These are phyloP conservation scores for Inga laurina DNA, from an alignment of 306 rosid genomes.

Conservation along the genomic window DNA sequence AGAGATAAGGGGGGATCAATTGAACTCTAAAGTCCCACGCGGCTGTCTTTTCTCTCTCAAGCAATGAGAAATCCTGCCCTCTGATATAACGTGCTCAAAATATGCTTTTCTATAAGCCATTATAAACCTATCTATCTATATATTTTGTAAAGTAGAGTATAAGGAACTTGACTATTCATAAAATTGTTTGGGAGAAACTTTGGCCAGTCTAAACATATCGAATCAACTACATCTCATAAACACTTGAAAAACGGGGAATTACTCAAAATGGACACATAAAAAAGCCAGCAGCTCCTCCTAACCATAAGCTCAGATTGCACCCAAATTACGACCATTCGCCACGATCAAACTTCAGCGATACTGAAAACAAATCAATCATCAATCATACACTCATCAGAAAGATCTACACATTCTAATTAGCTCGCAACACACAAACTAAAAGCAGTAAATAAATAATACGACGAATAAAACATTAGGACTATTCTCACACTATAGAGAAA, in stretches of 20 bases:
- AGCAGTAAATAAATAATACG: not conserved
- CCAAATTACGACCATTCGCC: not conserved
- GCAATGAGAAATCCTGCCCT: not conserved
- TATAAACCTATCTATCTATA: not conserved
- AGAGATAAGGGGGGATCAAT: not conserved
- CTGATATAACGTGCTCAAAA: not conserved
- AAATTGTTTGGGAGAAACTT: not conserved
- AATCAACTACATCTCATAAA: not conserved
- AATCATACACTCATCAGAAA: not conserved
- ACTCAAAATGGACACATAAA: not conserved
- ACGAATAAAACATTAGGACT: not conserved
- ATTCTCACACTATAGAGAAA: not conserved
- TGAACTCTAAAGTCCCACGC: not conserved
- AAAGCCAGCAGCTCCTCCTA: slow-evolving; percentile 1
- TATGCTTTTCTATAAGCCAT: not conserved
- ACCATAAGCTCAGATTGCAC: slow-evolving; percentile 3
- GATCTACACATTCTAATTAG: not conserved
- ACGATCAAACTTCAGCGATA: not conserved
- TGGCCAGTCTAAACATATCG: not conserved
- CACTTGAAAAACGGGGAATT: not conserved
- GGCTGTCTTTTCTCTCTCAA: not conserved
- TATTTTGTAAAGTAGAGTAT: not conserved
- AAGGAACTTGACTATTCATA: not conserved
- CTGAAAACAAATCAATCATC: not conserved
- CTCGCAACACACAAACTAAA: not conserved